These are phyloP conservation scores for Pythium myriotylum DNA, from an alignment of 352 stramenopile species.

Conservation along the genomic window DNA sequence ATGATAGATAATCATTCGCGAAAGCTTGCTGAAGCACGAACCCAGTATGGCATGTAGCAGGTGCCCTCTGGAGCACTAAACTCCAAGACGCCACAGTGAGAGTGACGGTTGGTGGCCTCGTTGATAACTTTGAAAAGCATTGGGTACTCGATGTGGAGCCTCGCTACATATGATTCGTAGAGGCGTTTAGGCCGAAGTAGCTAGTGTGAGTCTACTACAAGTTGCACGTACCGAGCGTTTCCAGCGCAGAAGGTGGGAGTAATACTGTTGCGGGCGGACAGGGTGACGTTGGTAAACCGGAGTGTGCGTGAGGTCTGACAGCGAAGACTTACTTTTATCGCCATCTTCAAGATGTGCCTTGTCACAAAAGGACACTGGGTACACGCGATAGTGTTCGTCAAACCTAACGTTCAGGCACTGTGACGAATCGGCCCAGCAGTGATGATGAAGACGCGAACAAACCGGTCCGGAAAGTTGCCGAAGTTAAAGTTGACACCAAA, in stretches of 20 bases:
- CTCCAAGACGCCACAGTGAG: slow-evolving; percentile 98
- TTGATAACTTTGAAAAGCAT: slow-evolving; percentile 98
- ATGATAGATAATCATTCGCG: background rate
- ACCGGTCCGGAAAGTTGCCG: slow-evolving; percentile 75
- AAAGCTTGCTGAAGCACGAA: slow-evolving; percentile 23
- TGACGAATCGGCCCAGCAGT: background rate
- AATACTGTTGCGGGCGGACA: slow-evolving; percentile 63
- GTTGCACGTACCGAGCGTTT: slow-evolving; percentile 87
- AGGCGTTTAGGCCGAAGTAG: no score
- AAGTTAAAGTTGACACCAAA: slow-evolving; percentile 85
- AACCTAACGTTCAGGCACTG: slow-evolving; percentile 45
- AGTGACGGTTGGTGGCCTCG: slow-evolving; percentile 84
- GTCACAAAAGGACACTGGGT: slow-evolving; percentile 87
- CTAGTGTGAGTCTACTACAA: background rate
- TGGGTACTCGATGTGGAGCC: slow-evolving; percentile 97
- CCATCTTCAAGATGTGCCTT: slow-evolving; percentile 88
- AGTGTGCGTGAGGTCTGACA: background rate
- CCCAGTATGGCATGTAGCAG: slow-evolving; percentile 99
- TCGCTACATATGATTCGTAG: slow-evolving; percentile 37
- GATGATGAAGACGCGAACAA: background rate
- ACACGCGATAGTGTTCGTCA: slow-evolving; percentile 87
- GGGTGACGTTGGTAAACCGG: background rate
- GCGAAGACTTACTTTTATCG: slow-evolving; percentile 76
- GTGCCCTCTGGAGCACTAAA: slow-evolving; percentile 98
- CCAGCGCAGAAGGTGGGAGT: slow-evolving; percentile 96